phyloP scores from a whole-genome alignment of 441 rosid genomes.

The Mallotus japonicus region DNA sequence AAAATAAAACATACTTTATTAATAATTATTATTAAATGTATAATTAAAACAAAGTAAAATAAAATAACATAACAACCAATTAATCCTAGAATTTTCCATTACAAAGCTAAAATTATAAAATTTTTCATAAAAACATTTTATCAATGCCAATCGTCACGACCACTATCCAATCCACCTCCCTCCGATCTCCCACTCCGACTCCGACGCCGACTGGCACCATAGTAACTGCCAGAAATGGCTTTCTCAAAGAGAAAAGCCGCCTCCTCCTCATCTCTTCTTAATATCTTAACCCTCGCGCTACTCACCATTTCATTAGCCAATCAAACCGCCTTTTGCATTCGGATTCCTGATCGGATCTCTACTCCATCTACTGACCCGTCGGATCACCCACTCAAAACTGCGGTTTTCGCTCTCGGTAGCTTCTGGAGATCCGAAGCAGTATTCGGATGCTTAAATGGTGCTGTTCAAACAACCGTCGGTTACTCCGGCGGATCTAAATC shows the following conservation, averaged over 20 bases:
- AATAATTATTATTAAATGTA: too few relatives aligned
- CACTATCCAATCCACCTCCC: too few relatives aligned
- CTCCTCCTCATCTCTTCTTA: constrained; percentile 16
- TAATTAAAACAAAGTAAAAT: too few relatives aligned
- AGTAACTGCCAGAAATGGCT: constrained; percentile 32
- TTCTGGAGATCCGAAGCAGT: constrained; percentile 94
- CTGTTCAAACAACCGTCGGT: constrained; percentile 63
- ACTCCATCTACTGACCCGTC: constrained; percentile 32
- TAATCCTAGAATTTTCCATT: too few relatives aligned
- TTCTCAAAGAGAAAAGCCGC: constrained; percentile 19
- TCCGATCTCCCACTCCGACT: too few relatives aligned
- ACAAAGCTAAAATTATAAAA: too few relatives aligned
- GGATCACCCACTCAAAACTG: constrained; percentile 38
- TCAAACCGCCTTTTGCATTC: constrained; percentile 41
- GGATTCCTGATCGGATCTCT: constrained; percentile 52
- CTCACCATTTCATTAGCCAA: constrained; percentile 26
- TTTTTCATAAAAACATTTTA: too few relatives aligned
- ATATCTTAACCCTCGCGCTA: constrained; percentile 17
- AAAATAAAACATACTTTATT: too few relatives aligned
- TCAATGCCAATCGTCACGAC: too few relatives aligned
- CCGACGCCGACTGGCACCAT: too few relatives aligned
- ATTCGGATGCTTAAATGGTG: constrained; percentile 84
- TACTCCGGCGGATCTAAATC: constrained; percentile 74
- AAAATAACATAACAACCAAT: too few relatives aligned
- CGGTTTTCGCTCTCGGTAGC: constrained; percentile 83